These are phyloP conservation scores for Ophiostoma australiae DNA, from an alignment of 2,329 filamentous ascomycete species.

Conservation along the genomic window DNA sequence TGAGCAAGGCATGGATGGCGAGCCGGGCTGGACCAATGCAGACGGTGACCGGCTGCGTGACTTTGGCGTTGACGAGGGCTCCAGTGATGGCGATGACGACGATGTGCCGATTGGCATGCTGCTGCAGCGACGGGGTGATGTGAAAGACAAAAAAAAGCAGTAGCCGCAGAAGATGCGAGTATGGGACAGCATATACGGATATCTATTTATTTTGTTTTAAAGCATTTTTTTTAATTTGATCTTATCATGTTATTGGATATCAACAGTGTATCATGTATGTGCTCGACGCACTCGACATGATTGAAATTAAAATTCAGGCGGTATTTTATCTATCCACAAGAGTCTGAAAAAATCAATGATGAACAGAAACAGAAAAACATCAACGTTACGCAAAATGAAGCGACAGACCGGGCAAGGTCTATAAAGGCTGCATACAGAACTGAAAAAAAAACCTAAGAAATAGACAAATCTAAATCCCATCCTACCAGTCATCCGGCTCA, in stretches of 20 bases:
- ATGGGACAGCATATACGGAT: too few relatives aligned
- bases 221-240: too few relatives aligned
- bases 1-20: slow-evolving; percentile 40
- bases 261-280: neutral
- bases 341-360: neutral
- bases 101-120: slow-evolving; percentile 67
- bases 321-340: slow-evolving; percentile 12
- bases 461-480: neutral
- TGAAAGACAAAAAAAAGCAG: neutral
- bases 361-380: neutral
- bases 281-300: neutral
- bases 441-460: neutral
- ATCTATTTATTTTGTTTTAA: too few relatives aligned
- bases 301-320: neutral
- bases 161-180: neutral
- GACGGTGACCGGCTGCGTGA: slow-evolving; percentile 71
- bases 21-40: slow-evolving; percentile 64
- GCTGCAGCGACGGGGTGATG: slow-evolving; percentile 49
- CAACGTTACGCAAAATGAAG: neutral
- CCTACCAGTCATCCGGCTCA: slow-evolving; percentile 65
- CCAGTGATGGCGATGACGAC: slow-evolving; percentile 41
- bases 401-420: neutral
- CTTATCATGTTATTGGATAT: neutral
- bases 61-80: slow-evolving; percentile 75
- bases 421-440: neutral